These are phyloP conservation scores for Mycena citricolor DNA, from an alignment of 1,284 basidiomycete species.

Conservation along the genomic window DNA sequence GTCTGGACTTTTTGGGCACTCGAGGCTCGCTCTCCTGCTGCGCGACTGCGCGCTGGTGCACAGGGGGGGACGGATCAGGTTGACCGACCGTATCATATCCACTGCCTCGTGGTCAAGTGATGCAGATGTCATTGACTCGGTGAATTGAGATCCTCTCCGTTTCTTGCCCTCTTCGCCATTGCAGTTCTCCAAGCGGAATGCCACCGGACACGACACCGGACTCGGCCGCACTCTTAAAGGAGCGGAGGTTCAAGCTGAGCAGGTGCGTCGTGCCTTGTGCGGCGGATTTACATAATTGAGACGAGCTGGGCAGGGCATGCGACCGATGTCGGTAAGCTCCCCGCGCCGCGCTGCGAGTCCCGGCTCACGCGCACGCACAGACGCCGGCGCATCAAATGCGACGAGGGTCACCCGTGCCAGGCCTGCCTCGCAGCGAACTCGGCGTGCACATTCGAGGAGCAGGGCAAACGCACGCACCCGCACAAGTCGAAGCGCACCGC, in stretches of 20 bases:
- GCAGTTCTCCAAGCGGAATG: too few relatives aligned
- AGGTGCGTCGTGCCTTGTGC: slow-evolving; percentile 47
- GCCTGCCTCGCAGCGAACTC: slow-evolving; percentile 77
- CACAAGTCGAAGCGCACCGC: slow-evolving; percentile 81
- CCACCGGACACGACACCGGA: slow-evolving; percentile 47
- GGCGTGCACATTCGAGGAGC: slow-evolving; percentile 80
- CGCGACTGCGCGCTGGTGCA: too few relatives aligned
- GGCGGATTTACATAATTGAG: slow-evolving; percentile 6
- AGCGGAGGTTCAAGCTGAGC: slow-evolving; percentile 80
- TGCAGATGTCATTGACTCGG: too few relatives aligned
- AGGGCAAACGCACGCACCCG: slow-evolving; percentile 77
- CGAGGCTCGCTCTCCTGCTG: too few relatives aligned
- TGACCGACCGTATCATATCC: too few relatives aligned
- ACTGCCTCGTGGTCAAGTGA: too few relatives aligned
- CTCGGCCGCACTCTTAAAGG: slow-evolving; percentile 59
- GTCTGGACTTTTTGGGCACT: too few relatives aligned
- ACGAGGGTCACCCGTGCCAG: slow-evolving; percentile 83
- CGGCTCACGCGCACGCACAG: slow-evolving; percentile 38
- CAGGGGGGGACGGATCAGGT: too few relatives aligned
- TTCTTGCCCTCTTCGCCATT: too few relatives aligned
- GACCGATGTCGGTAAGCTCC: slow-evolving; percentile 77
- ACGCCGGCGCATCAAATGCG: slow-evolving; percentile 77
- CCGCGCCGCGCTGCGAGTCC: slow-evolving; percentile 3
- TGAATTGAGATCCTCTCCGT: too few relatives aligned
- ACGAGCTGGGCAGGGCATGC: slow-evolving; percentile 64